These are phyloP conservation scores for Annona squamosa DNA, from an alignment of 164 flowering plant genomes.

Conservation along the genomic window DNA sequence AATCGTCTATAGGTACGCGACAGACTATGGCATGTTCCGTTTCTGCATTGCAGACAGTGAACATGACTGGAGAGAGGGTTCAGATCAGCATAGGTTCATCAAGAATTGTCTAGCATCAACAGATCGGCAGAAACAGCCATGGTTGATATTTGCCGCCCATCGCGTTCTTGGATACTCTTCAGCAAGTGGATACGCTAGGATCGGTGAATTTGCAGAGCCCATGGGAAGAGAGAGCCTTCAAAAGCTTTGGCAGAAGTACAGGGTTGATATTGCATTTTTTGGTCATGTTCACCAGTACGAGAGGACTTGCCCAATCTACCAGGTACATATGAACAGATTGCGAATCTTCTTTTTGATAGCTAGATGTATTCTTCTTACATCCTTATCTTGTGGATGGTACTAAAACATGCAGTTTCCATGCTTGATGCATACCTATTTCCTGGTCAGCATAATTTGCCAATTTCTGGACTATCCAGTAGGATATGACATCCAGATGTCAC, in stretches of 20 bases:
- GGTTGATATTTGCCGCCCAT: slow-evolving; percentile 88
- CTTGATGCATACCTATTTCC: not conserved
- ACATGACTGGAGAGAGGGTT: slow-evolving; percentile 90
- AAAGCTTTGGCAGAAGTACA: slow-evolving; percentile 89
- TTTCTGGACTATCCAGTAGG: too few species aligned
- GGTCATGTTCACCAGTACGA: slow-evolving; percentile 92
- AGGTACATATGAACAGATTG: slow-evolving; percentile 33
- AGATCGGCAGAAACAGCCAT: slow-evolving; percentile 84
- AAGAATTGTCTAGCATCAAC: slow-evolving; percentile 77
- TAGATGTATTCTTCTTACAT: not conserved
- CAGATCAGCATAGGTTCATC: slow-evolving; percentile 76
- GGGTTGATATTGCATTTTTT: slow-evolving; percentile 75
- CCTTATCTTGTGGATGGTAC: not conserved
- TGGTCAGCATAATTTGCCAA: too few species aligned
- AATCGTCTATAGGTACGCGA: slow-evolving; percentile 51
- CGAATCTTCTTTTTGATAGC: not conserved
- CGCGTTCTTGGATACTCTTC: slow-evolving; percentile 90
- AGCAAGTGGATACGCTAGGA: slow-evolving; percentile 29
- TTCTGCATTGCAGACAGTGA: slow-evolving; percentile 90
- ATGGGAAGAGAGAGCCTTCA: slow-evolving; percentile 88
- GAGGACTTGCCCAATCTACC: slow-evolving; percentile 82
- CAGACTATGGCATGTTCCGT: slow-evolving; percentile 88
- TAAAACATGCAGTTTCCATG: not conserved
- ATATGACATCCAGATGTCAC: too few species aligned
- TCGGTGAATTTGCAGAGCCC: slow-evolving; percentile 82